Base-by-base conservation (phyloP, 140 eudicot species). In the Flaveria floridana region DNA sequence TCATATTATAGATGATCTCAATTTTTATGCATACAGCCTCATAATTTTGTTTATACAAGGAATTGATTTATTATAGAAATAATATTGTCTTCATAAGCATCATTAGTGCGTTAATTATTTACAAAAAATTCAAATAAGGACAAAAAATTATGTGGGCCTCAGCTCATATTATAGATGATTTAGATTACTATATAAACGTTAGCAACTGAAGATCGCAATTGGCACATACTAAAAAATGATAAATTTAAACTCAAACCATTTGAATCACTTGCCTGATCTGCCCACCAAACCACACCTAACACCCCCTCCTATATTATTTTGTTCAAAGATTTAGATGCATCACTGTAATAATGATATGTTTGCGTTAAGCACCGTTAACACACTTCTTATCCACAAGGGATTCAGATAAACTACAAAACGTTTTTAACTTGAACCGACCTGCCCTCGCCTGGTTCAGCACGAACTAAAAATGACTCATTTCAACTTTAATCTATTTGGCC, bases 311-410 rank as follows among this genome's bases (percentile, higher is more conserved):
- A 19, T 18, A 19, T 55, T 7, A 55, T 55, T 18, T 18, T 18
- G 62, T 55, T 55, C 62, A 19, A 55, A 55, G 62, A 55, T 55
- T 55, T 55, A 55, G 62, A 55, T 55, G 9, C 6, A 16, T 53
- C 6, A 18, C 26, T 6, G 14, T 19, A 55, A 18, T 55, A 55
- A 19, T 55, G 62, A 19, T 55, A 8, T 9, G 14, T 58, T 20
- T 58, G 13, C 9, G 2, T 55, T 34, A 55, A 55, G 62, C 65
- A 58, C 3, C n/a, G 6, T 55, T 55, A 18, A 18, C 26, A 7
- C 62, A 18, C 62, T 55, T 15, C 23, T 55, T 55, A 55, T 18
- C 20, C 16, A 52, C 16, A 52, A 44, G 18, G 58, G 18, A 16
- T 55, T 55, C 11, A 7, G 26, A 55, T 55, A 55, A 55, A 55